A percentile compares a stretch with the other conserved stretches of the same genome.
phyloP scores from a whole-genome alignment of 768 basidiomycete species.

The Gymnopilus junonius region DNA sequence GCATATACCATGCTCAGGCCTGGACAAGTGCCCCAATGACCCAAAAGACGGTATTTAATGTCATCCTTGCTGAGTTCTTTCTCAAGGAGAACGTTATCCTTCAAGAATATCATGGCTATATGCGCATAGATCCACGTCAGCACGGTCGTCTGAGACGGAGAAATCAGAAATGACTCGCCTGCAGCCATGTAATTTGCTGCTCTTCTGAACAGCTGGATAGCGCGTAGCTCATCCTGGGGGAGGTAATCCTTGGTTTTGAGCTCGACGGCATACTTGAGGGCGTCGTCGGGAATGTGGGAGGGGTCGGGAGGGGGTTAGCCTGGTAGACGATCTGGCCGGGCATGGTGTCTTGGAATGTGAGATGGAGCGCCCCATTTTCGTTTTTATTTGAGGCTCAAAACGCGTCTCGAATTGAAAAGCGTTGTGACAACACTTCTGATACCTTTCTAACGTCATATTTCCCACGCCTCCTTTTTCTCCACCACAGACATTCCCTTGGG shows the following conservation, averaged over 20 bases:
- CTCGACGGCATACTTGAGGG: conserved; percentile 53
- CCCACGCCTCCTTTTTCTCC: not conserved
- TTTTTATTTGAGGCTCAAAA: not conserved
- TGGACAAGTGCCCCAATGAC: conserved; percentile 87
- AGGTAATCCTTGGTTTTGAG: conserved; percentile 53
- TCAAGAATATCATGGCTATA: conserved; percentile 85
- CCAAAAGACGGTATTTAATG: conserved; percentile 83
- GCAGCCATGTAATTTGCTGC: conserved; percentile 75
- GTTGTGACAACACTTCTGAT: not conserved
- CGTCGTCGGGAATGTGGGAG: conserved; percentile 63
- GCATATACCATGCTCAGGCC: conserved; percentile 76
- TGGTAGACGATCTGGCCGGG: conserved; percentile 59
- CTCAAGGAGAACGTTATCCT: conserved; percentile 70
- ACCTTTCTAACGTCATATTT: not conserved
- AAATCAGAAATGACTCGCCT: conserved; percentile 38
- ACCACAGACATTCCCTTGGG: too few relatives aligned
- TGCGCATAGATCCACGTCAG: conserved; percentile 5
- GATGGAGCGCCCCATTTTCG: not conserved
- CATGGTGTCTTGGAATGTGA: conserved; percentile 38
- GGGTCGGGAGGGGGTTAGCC: conserved; percentile 74
- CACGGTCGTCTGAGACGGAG: not conserved
- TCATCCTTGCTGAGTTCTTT: conserved; percentile 61
- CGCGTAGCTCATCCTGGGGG: conserved; percentile 51
- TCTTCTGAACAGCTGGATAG: conserved; percentile 56
- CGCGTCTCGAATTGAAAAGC: not conserved